Base-by-base conservation (phyloP, 495 filamentous ascomycete species). In the Umbilicaria muhlenbergii region DNA sequence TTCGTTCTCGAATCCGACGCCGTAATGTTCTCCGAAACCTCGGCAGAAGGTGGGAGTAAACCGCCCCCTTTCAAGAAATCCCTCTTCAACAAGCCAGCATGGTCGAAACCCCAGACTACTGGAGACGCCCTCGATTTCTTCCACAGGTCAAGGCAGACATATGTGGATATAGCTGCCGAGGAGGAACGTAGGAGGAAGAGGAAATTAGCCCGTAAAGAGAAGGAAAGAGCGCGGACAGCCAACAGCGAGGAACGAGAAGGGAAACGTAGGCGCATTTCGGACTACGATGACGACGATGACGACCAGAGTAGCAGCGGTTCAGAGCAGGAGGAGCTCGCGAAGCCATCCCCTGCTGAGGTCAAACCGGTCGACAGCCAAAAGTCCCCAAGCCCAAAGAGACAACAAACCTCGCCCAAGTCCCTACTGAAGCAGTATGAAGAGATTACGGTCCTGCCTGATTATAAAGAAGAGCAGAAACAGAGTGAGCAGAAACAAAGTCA, bases 71-170 rank as follows among this genome's bases (percentile, higher is more conserved):
- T 21, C n/a, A 83, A 79, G 65, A 69, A 66, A 41, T 67, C 69
- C 1, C 68, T 86, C 28, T 85, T 85, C 56, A 85, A 78, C 32
- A 78, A 75, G 55, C 76, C 79, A 21, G 67, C 71, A 1, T 78
- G 68, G 59, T 65, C 70, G 34, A 70, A 58, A 35, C 62, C 58
- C 3, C 48, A 61, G 13, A 51, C 56, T 2, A 64, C 67, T 18
- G 60, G 60, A 10, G 64, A 73, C 21, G 60, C 62, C 11, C 48
- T 72, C 6, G 70, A 78, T 15, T 72, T 87, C 36, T 88, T 86
- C 52, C 74, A 74, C 32, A 75, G 77, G 21, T 75, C 77, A 12
- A 69, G 71, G 41, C 74, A 81, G 44, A 70, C 74, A 1, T 83
- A 79, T 47, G 61, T 64, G 11, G 67, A 75, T 35, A 69, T 75